A percentile compares a stretch with the other conserved stretches of the same genome.
phyloP scores from a whole-genome alignment of 2,329 filamentous ascomycete genomes.

The Blastomyces parvus region DNA sequence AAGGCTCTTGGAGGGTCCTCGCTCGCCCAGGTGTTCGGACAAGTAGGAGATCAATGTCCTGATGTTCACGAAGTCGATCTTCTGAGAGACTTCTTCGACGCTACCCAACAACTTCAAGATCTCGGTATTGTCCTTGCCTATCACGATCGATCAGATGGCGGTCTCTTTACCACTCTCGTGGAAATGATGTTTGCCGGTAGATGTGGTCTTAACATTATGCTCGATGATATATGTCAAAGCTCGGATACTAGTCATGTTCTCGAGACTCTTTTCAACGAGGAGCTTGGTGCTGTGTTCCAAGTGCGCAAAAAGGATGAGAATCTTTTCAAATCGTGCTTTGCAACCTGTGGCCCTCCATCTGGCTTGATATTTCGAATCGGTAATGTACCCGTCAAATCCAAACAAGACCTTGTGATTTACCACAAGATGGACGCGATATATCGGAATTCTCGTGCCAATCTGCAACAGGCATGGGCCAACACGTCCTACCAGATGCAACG shows the following conservation, averaged over 20 bases:
- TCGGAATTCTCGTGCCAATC: conserved; percentile 56
- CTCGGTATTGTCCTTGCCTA: conserved; percentile 74
- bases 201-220: conserved; percentile 73
- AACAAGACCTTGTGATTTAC: conserved; percentile 68
- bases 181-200: conserved; percentile 99
- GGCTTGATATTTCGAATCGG: conserved; percentile 80
- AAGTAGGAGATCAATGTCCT: conserved; percentile 74
- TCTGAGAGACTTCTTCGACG: conserved; percentile 86
- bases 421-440: conserved; percentile 61
- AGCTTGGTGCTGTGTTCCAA: conserved; percentile 93
- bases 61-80: conserved; percentile 75
- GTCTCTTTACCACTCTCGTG: conserved; percentile 76
- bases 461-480: conserved; percentile 80
- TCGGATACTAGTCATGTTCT: conserved; percentile 57
- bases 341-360: conserved; percentile 73
- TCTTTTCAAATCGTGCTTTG: conserved; percentile 81
- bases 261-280: conserved; percentile 85
- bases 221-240: conserved; percentile 57
- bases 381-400: conserved; percentile 54
- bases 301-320: conserved; percentile 75
- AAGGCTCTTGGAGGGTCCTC: conserved; percentile 84
- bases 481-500: conserved; percentile 90
- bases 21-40: conserved; percentile 77
- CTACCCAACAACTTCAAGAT: conserved; percentile 59
- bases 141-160: conserved; percentile 89